Conservation (phyloP, 257 asterid species). For the Verbascum thapsus region DNA sequence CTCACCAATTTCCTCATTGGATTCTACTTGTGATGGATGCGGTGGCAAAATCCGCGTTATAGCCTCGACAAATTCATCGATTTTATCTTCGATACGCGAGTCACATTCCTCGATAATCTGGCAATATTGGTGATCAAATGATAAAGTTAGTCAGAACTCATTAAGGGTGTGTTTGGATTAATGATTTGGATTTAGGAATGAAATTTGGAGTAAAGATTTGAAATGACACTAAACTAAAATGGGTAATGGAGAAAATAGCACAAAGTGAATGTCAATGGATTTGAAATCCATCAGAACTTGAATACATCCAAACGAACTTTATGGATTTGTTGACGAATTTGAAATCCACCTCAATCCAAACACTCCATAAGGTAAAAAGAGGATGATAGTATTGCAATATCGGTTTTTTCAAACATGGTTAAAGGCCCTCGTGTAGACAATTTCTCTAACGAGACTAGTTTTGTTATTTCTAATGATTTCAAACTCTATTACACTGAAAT, state of each 20-base stretch:
- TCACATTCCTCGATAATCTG: slow-evolving; percentile 66
- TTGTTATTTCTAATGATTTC: not conserved
- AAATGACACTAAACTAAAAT: too few relatives aligned
- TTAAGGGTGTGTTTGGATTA: too few relatives aligned
- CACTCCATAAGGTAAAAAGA: too few relatives aligned
- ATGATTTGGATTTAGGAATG: too few relatives aligned
- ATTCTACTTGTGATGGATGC: slow-evolving; percentile 42
- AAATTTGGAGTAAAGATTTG: too few relatives aligned
- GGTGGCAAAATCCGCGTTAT: slow-evolving; percentile 53
- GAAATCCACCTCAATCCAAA: too few relatives aligned
- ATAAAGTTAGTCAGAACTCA: slow-evolving; percentile 10
- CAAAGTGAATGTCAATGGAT: too few relatives aligned
- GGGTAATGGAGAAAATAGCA: too few relatives aligned
- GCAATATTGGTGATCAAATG: slow-evolving; percentile 6
- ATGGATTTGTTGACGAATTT: too few relatives aligned
- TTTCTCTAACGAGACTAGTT: slow-evolving; percentile 16
- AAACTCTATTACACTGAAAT: not conserved
- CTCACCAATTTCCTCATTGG: slow-evolving; percentile 28
- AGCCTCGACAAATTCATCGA: slow-evolving; percentile 42
- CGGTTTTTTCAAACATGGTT: not conserved
- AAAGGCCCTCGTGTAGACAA: slow-evolving; percentile 16
- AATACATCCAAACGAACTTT: too few relatives aligned
- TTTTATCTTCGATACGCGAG: slow-evolving; percentile 45
- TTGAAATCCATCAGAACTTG: too few relatives aligned
- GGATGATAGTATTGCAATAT: not conserved